Evolutionary conservation across 2,329 filamentous ascomycete genomes (phyloP).

Genomic region (Hysterium pulicare): DNA sequence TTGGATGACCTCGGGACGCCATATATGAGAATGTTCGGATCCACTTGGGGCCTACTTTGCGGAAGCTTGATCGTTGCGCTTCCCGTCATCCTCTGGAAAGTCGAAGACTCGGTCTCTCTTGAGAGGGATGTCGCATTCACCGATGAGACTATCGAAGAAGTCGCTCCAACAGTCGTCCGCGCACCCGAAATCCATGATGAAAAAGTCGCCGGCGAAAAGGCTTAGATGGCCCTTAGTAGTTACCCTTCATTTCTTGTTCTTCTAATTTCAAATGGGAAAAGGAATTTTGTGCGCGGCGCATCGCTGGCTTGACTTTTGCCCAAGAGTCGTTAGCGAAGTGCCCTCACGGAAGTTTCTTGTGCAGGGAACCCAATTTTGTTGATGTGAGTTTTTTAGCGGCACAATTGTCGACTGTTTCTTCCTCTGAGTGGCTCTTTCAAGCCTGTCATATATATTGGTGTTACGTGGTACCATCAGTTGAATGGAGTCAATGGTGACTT

Average conservation of each 20-base stretch:
- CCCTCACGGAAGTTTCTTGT: no score
- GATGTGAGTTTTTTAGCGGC: no score
- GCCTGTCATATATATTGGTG: no score
- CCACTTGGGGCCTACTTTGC: conserved; percentile 72
- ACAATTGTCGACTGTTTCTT: no score
- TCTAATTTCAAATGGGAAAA: not conserved
- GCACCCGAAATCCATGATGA: conserved; percentile 17
- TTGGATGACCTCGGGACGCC: conserved; percentile 59
- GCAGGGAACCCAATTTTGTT: no score
- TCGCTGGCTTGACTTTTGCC: no score
- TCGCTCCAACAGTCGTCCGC: conserved; percentile 40
- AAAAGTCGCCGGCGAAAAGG: conserved; percentile 22
- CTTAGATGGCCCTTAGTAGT: not conserved
- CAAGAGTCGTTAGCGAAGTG: no score
- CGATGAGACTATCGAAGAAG: conserved; percentile 75
- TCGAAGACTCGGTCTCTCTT: conserved; percentile 75
- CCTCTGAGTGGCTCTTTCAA: no score
- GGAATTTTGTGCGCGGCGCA: not conserved
- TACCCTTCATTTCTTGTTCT: not conserved
- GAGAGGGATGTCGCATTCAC: conserved; percentile 83
- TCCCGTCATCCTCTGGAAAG: conserved; percentile 74
- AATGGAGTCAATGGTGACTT: no score
- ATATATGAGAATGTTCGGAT: conserved; percentile 70
- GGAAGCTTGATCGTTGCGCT: conserved; percentile 73
- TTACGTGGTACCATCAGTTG: no score